phyloP scores from a whole-genome alignment of 768 basidiomycete species.

The Psilocybe tampanensis region DNA sequence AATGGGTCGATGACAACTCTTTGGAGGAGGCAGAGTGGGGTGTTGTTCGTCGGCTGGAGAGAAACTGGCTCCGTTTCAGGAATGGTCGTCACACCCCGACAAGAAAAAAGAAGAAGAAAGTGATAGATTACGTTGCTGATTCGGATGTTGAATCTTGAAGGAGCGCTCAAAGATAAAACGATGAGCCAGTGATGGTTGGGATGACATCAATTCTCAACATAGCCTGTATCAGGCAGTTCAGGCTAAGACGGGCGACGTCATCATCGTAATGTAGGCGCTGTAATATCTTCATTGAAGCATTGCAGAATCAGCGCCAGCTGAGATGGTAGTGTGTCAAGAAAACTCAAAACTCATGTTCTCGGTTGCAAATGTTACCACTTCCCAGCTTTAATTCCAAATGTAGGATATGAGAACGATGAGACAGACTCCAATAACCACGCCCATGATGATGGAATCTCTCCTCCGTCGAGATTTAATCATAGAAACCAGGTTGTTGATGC shows the following conservation, averaged over 20 bases:
- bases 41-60: slow-evolving; percentile 63
- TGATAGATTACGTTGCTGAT: slow-evolving; percentile 14
- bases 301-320: too few relatives aligned
- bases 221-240: too few relatives aligned
- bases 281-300: too few relatives aligned
- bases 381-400: slow-evolving; percentile 40
- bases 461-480: slow-evolving; percentile 94
- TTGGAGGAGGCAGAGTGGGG: slow-evolving; percentile 52
- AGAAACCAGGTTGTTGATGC: slow-evolving; percentile 84
- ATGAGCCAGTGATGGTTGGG: too few relatives aligned
- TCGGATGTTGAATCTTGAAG: slow-evolving; percentile 10
- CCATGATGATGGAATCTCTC: slow-evolving; percentile 88
- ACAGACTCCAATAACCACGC: slow-evolving; percentile 85
- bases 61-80: slow-evolving; percentile 72
- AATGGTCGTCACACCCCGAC: slow-evolving; percentile 42
- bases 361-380: background rate
- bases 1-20: slow-evolving; percentile 46
- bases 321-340: too few relatives aligned
- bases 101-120: slow-evolving; percentile 19
- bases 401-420: slow-evolving; percentile 57
- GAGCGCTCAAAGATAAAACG: background rate
- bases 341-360: background rate
- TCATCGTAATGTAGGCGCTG: too few relatives aligned
- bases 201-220: too few relatives aligned
- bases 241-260: too few relatives aligned